Evolutionary conservation across 2,329 filamentous ascomycete genomes (phyloP).

Genomic region (Aureobasidium sp.): DNA sequence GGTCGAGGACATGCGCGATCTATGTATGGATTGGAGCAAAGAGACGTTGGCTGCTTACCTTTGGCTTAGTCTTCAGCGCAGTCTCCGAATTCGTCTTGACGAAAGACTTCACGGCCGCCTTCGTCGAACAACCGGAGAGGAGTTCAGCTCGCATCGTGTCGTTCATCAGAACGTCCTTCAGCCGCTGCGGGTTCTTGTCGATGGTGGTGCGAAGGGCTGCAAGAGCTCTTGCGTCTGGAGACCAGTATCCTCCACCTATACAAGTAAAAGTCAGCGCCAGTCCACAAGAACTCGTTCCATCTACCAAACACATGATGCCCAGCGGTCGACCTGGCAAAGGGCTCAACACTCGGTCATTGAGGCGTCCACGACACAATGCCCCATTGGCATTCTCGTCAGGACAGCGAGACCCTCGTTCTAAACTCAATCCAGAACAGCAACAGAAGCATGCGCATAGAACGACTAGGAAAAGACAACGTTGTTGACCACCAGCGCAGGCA

Average conservation of each 20-base stretch:
- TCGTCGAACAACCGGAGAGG: constrained; percentile 46
- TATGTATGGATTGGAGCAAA: not conserved
- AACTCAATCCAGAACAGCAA: not conserved
- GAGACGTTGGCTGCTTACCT: constrained; percentile 46
- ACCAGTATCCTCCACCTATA: constrained; percentile 70
- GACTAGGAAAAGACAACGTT: not conserved
- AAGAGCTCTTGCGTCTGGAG: constrained; percentile 60
- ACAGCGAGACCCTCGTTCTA: too few relatives aligned
- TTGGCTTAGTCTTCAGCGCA: constrained; percentile 77
- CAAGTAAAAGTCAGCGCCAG: constrained; percentile 10
- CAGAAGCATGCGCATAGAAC: not conserved
- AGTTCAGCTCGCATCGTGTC: constrained; percentile 55
- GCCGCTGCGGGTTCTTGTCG: constrained; percentile 59
- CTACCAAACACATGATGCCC: not conserved
- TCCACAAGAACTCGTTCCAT: not conserved
- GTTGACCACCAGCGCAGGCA: not conserved
- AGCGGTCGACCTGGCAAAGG: not conserved
- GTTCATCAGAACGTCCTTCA: constrained; percentile 59
- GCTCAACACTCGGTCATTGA: not conserved
- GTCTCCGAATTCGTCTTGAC: constrained; percentile 56
- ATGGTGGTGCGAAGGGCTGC: constrained; percentile 63
- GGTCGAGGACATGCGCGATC: not conserved
- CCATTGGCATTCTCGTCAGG: too few relatives aligned
- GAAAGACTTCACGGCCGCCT: constrained; percentile 61
- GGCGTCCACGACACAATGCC: not conserved